Base-by-base conservation (phyloP, 2,329 filamentous ascomycete genomes). In the Metarhizium guizhouense region DNA sequence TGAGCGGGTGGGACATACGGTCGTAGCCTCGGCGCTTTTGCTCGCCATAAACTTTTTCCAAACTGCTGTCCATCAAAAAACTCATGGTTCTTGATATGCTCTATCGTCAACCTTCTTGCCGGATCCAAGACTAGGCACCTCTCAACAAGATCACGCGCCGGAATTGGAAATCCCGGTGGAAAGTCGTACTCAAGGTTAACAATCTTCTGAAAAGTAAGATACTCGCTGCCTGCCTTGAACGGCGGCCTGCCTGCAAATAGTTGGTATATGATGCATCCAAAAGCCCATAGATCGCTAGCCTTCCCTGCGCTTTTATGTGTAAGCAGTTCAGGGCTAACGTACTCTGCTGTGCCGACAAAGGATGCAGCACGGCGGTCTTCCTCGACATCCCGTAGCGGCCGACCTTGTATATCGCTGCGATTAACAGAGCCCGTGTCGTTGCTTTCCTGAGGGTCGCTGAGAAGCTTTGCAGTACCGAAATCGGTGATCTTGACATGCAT, bases 401-500 rank as follows among this genome's bases (percentile, higher is more conserved):
- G 62, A 16, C 72, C 68, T 6, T 68, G 64, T 55, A 65, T 36
- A 30, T 16, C 70, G 53, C 72, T 76, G 54, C 67, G 70, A 52
- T 68, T 61, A 0, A 71, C 68, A 4, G 72, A 63, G 14, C 74
- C 72, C 2, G 73, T 70, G 55, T 77, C 66, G 68, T 78, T 72
- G 14, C 71, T 71, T 29, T 66, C 65, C 29, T 70, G 67, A 29
- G 70, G 70, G 54, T 73, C 72, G 54, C 61, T 64, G 49, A 99
- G 76, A 59, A 99, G 83, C 70, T 96, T 97, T n/a, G 94, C 94
- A 0, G 94, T 99, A 47, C 94, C 94, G 67, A 99, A 99, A 72
- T 99, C 94, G 7, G 94, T 99, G 61, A 99, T 96, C 70, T 99
- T 99, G 72, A 97, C 86, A 65, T 97, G 90, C 88, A 96, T 95